These are phyloP conservation scores for Cyclostephanos invisitatus DNA, from an alignment of 108 stramenopile genomes.

Conservation along the genomic window DNA sequence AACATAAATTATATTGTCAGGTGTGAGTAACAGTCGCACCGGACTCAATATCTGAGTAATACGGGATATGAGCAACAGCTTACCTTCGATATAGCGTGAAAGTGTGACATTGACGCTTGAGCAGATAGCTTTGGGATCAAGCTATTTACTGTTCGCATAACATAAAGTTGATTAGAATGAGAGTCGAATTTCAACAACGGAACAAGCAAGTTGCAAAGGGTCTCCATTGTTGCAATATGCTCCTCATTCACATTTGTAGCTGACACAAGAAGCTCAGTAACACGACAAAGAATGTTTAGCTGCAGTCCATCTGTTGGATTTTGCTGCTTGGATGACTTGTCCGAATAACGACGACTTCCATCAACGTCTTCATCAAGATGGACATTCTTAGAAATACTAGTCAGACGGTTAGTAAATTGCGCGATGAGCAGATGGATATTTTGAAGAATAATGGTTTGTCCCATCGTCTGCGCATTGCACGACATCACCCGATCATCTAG, in stretches of 20 bases:
- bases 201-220: constrained; percentile 62
- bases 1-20: neutral
- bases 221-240: constrained; percentile 42
- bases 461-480: constrained; percentile 18
- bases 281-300: constrained; percentile 68
- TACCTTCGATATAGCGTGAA: constrained; percentile 51
- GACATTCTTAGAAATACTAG: constrained; percentile 27
- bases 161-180: constrained; percentile 57
- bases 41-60: neutral
- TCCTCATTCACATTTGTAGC: constrained; percentile 22
- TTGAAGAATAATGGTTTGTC: constrained; percentile 27
- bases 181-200: constrained; percentile 63
- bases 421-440: constrained; percentile 61
- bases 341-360: constrained; percentile 31
- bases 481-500: constrained; percentile 4
- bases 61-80: neutral
- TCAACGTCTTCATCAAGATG: constrained; percentile 28
- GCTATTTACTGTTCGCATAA: constrained; percentile 65
- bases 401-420: constrained; percentile 61
- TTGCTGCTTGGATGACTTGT: constrained; percentile 11
- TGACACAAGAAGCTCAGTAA: constrained; percentile 65
- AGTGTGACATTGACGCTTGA: constrained; percentile 42
- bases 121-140: constrained; percentile 53
- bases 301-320: constrained; percentile 25
- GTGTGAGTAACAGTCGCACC: neutral